Evolutionary conservation across 2,329 filamentous ascomycete species (phyloP).

Genomic region (Fusarium fracticaudum): DNA sequence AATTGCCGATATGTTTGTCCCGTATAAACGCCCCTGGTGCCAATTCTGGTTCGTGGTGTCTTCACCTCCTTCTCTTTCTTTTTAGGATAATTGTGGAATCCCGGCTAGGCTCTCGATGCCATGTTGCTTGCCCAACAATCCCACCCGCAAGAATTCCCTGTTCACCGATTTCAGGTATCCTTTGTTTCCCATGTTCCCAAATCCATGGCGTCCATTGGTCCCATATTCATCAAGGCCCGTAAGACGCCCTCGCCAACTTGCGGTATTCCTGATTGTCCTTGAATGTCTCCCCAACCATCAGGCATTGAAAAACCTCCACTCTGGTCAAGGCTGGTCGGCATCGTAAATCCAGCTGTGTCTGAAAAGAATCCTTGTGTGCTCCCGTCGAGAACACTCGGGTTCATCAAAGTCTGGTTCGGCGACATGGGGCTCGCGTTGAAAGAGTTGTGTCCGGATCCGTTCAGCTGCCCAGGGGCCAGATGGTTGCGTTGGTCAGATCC

Average conservation of each 20-base stretch:
- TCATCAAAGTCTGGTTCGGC: constrained; percentile 54
- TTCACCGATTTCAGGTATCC: constrained; percentile 39
- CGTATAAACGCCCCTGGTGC: constrained; percentile 25
- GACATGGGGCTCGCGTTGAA: constrained; percentile 64
- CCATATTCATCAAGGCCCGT: constrained; percentile 66
- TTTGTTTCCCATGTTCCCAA: constrained; percentile 58
- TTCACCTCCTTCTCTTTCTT: constrained; percentile 13
- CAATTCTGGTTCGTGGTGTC: constrained; percentile 2
- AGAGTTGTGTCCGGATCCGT: constrained; percentile 54
- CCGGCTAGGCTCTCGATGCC: neutral
- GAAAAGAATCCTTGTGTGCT: constrained; percentile 52
- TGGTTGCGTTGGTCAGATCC: constrained; percentile 45
- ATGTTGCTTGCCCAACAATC: neutral
- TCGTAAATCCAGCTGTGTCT: constrained; percentile 51
- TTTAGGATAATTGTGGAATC: neutral
- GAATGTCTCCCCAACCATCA: constrained; percentile 56
- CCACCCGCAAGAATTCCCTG: neutral
- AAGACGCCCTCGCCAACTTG: constrained; percentile 67
- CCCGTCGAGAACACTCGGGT: constrained; percentile 50
- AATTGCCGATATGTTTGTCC: constrained; percentile 20
- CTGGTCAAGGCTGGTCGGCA: constrained; percentile 38
- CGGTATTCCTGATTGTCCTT: constrained; percentile 59
- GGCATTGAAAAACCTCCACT: constrained; percentile 53
- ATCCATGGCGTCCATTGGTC: constrained; percentile 70
- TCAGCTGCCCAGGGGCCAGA: constrained; percentile 46